Conservation (phyloP, 1,284 basidiomycete species). For the Xerocomus nothofagi region DNA sequence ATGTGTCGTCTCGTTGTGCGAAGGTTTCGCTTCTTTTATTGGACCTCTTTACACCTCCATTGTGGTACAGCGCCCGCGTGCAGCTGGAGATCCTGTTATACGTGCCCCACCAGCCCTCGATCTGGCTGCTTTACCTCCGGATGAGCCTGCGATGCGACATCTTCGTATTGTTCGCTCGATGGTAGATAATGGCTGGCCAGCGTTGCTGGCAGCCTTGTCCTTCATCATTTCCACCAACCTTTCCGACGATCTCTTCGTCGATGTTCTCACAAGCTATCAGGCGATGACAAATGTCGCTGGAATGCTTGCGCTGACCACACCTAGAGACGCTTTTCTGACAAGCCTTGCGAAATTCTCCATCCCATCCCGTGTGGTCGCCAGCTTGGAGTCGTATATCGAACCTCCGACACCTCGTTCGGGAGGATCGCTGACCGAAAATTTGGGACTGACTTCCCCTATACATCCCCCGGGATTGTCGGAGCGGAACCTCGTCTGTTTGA, state of each 20-base stretch:
- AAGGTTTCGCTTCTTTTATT: conserved; percentile 79
- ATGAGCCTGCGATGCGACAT: conserved; percentile 55
- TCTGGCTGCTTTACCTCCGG: conserved; percentile 54
- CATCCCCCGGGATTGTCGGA: conserved; percentile 79
- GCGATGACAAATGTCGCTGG: conserved; percentile 88
- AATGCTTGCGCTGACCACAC: conserved; percentile 80
- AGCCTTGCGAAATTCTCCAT: conserved; percentile 87
- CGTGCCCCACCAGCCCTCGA: conserved; percentile 77
- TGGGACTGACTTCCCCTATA: conserved; percentile 55
- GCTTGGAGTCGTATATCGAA: conserved; percentile 73
- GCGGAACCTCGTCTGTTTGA: conserved; percentile 88
- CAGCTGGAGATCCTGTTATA: conserved; percentile 63
- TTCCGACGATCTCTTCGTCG: conserved; percentile 84
- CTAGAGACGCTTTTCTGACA: conserved; percentile 91
- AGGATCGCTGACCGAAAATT: conserved; percentile 66
- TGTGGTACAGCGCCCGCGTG: conserved; percentile 63
- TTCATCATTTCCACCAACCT: conserved; percentile 89
- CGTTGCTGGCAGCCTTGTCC: conserved; percentile 84
- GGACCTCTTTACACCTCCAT: conserved; percentile 70
- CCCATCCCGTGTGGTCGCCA: conserved; percentile 83
- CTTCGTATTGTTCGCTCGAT: conserved; percentile 70
- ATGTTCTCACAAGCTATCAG: conserved; percentile 79
- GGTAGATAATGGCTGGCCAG: conserved; percentile 87
- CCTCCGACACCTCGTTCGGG: conserved; percentile 61
- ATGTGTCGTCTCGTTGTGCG: conserved; percentile 83